phyloP scores from a whole-genome alignment of 257 asterid genomes.

The Penstemon newberryi region DNA sequence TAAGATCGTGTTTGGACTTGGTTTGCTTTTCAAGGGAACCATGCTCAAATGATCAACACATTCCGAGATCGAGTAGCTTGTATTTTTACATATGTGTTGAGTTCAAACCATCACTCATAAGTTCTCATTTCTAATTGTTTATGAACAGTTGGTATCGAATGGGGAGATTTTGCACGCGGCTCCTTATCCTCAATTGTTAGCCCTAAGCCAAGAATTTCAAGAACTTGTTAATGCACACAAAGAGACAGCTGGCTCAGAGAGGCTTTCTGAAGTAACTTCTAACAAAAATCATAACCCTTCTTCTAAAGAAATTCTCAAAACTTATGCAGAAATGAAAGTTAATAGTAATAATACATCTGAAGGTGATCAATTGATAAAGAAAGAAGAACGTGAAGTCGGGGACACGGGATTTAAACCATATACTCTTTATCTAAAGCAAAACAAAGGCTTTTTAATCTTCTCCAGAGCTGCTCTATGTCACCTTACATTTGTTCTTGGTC shows the following conservation, averaged over 20 bases:
- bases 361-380: constrained; percentile 79
- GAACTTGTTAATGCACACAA: constrained; percentile 73
- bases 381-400: constrained; percentile 87
- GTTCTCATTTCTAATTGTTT: too few species aligned
- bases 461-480: constrained; percentile 55
- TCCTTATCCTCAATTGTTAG: constrained; percentile 55
- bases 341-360: constrained; percentile 26
- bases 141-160: constrained; percentile 65
- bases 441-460: constrained; percentile 67
- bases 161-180: constrained; percentile 68
- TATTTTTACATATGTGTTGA: too few species aligned
- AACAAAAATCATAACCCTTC: constrained; percentile 28
- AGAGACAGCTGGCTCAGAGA: constrained; percentile 57
- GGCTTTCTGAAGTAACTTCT: constrained; percentile 33
- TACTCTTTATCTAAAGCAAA: constrained; percentile 64
- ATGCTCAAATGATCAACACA: too few species aligned
- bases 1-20: too few species aligned
- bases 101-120: too few species aligned
- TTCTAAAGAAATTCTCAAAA: constrained; percentile 41
- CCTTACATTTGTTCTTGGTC: constrained; percentile 52
- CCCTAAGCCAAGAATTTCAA: constrained; percentile 64
- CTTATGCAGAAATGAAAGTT: constrained; percentile 39
- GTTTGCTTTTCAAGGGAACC: too few species aligned
- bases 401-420: constrained; percentile 89
- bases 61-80: background rate